Evolutionary conservation across 2,329 filamentous ascomycete genomes (phyloP).

Genomic region (Phaeosphaeria sp.): DNA sequence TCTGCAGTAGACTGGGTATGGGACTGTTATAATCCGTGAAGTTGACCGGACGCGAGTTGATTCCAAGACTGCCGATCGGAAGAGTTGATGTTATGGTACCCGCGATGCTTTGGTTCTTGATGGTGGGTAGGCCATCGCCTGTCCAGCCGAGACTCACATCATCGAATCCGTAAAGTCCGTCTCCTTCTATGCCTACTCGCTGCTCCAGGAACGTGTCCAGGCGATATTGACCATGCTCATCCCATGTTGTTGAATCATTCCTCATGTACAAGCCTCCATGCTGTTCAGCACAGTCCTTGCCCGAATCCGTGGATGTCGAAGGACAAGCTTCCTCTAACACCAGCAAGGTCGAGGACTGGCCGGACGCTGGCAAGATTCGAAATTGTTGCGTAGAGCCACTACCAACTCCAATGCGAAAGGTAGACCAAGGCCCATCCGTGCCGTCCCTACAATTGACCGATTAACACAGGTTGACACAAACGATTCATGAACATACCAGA

Average conservation of each 20-base stretch:
- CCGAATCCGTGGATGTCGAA: constrained; percentile 29
- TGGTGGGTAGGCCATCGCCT: constrained; percentile 24
- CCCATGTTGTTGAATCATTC: constrained; percentile 44
- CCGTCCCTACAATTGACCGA: constrained; percentile 28
- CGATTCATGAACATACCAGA: constrained; percentile 20
- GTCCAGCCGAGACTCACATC: constrained; percentile 40
- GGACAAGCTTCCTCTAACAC: constrained; percentile 43
- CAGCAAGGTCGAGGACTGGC: constrained; percentile 45
- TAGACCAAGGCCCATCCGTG: constrained; percentile 41
- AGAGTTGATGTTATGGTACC: constrained; percentile 44
- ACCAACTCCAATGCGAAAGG: constrained; percentile 40
- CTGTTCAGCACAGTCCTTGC: constrained; percentile 32
- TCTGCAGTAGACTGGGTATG: constrained; percentile 38
- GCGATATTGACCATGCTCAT: constrained; percentile 39
- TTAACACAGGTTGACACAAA: background rate
- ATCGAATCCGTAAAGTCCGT: constrained; percentile 47
- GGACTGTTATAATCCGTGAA: constrained; percentile 48
- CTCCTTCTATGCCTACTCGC: constrained; percentile 34
- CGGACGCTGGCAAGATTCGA: constrained; percentile 39
- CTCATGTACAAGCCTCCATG: constrained; percentile 40
- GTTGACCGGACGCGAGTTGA: constrained; percentile 47
- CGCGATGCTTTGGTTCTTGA: constrained; percentile 47
- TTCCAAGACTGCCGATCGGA: constrained; percentile 48
- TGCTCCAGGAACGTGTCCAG: constrained; percentile 36
- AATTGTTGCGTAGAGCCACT: constrained; percentile 33